Evolutionary conservation across 805 yeast species (phyloP), one percentile per base, ranked within the genome.

Genomic region (Candida tibetensis): DNA sequence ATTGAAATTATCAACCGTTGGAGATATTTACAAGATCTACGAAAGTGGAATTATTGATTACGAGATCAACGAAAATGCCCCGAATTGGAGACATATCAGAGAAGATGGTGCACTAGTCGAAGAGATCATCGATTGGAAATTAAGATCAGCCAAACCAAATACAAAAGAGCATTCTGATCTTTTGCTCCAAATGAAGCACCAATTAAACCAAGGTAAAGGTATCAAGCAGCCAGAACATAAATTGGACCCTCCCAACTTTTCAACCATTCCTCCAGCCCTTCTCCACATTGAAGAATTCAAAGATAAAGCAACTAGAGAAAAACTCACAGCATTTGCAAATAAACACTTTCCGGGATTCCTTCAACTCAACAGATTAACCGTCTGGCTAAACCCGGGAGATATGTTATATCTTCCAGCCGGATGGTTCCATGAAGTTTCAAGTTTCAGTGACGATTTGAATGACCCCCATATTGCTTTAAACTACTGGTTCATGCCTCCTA

Each of bases 401-500:
- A 77, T 81, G 81, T 55, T 84, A 16, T 84, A 76, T 52, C 54
- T 84, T 17, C 91, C 91, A 0, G 74, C 85, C 1, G 89, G 91
- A 2, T 84, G 90, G 90, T 84, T 84, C 51, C 91, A 84, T 54
- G 91, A 84, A 55, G 91, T 84, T 2, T 74, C 85, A 1, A 80
- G 86, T 7, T 81, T 66, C 54, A 81, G 82, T 2, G 55, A 53
- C 7, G 47, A 42, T 5, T 35, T 33, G 9, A 27, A 38, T 17
- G 33, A 48, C 8, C 59, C 69, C 2, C 91, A 84, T 49, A 65
- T 76, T 25, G 89, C 90, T 0, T 49, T 82, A 8, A 84, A 84
- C 52, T 84, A 83, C 58, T 84, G 91, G 91, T 82, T 77, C 52
- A 67, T 77, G 5, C 87, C 90, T 4, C 87, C 88, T 0, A 69